Percentiles rank a stretch among this genome's conserved stretches.
Evolutionary conservation across 2,329 filamentous ascomycete species (phyloP).

Genomic region (Akanthomyces uredinophilus): DNA sequence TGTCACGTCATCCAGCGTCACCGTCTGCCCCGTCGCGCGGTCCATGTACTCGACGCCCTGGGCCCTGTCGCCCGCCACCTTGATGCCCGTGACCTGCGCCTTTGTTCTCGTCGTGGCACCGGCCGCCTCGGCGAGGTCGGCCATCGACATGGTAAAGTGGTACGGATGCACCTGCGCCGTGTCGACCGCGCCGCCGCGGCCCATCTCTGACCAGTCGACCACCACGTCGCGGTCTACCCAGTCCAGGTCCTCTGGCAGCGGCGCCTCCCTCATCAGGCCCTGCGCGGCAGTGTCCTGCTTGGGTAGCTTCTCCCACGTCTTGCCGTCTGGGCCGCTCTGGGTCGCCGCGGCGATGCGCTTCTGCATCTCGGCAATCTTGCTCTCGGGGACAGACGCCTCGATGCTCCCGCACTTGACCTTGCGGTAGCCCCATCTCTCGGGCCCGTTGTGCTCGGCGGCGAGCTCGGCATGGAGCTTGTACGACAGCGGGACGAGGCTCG

Average conservation of each 20-base stretch:
- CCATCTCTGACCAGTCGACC: conserved; percentile 75
- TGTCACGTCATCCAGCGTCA: conserved; percentile 40
- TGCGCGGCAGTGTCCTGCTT: conserved; percentile 51
- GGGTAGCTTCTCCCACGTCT: conserved; percentile 56
- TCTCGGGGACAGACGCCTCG: conserved; percentile 31
- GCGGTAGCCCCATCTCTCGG: conserved; percentile 80
- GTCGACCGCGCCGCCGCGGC: conserved; percentile 57
- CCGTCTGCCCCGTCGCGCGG: conserved; percentile 33
- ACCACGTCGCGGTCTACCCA: conserved; percentile 72
- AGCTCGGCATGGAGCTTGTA: conserved; percentile 80
- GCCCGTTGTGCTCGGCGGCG: conserved; percentile 76
- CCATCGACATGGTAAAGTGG: conserved; percentile 83
- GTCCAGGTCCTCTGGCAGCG: conserved; percentile 71
- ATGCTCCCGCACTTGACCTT: conserved; percentile 66
- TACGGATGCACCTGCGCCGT: conserved; percentile 94
- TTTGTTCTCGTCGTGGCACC: conserved; percentile 65
- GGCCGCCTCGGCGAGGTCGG: conserved; percentile 63
- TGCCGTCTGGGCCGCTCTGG: conserved; percentile 23
- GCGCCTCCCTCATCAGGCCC: conserved; percentile 47
- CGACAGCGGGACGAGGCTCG: conserved; percentile 76
- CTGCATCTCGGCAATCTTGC: conserved; percentile 7
- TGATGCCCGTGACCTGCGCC: conserved; percentile 62
- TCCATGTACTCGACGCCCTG: conserved; percentile 57
- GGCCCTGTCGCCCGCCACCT: conserved; percentile 47
- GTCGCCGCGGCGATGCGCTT: background rate